Evolutionary conservation across 805 yeast species (phyloP).

Genomic region (Cyberlindnera galapagoensis): DNA sequence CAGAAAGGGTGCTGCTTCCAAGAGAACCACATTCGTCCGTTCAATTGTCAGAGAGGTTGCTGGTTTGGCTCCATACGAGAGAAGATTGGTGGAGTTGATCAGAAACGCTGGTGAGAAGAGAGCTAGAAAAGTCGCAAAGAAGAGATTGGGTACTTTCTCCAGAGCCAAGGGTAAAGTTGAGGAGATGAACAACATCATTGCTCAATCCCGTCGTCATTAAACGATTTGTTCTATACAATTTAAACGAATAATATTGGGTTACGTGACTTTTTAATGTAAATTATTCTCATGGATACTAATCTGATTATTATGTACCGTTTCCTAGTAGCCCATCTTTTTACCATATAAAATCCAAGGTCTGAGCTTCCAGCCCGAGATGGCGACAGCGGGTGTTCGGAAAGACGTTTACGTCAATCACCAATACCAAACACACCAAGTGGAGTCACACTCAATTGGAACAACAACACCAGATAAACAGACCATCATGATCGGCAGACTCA

Average conservation of each 20-base stretch:
- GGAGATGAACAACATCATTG: constrained; percentile 93
- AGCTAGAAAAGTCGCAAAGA: constrained; percentile 99
- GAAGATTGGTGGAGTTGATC: constrained; percentile 98
- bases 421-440: not conserved
- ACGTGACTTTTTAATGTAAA: constrained; percentile 18
- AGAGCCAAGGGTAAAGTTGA: constrained; percentile 99
- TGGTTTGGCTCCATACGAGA: constrained; percentile 99
- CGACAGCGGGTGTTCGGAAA: too few species aligned
- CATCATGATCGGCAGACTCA: too few species aligned
- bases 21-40: constrained; percentile 96
- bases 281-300: constrained; percentile 15
- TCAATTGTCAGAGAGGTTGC: constrained; percentile 93
- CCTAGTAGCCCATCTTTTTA: constrained; percentile 1
- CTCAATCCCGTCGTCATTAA: constrained; percentile 94
- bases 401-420: constrained; percentile 1
- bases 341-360: not conserved
- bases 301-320: too few species aligned
- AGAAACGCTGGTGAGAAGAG: constrained; percentile 99
- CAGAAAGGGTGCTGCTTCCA: constrained; percentile 95
- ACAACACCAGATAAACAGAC: too few species aligned
- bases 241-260: constrained; percentile 4
- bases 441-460: not conserved
- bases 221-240: constrained; percentile 6
- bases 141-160: constrained; percentile 99
- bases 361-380: too few species aligned